These are phyloP conservation scores for Krasilnikovozyma curviuscula DNA, from an alignment of 768 basidiomycete species.

Conservation along the genomic window DNA sequence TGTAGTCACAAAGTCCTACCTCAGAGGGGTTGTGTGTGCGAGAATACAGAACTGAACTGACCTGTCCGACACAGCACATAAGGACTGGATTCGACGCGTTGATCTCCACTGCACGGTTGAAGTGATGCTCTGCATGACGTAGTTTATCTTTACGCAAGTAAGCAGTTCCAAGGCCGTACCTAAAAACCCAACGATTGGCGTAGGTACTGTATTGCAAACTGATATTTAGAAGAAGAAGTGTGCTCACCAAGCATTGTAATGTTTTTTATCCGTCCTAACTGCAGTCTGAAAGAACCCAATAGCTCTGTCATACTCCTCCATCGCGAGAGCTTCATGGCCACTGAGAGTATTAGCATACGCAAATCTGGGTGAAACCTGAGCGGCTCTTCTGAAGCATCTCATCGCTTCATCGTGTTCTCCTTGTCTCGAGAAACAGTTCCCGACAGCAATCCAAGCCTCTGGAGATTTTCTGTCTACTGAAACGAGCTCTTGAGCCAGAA, in stretches of 20 bases:
- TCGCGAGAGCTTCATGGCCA: conserved; percentile 78
- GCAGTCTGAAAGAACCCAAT: conserved; percentile 81
- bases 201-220: not conserved
- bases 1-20: conserved; percentile 23
- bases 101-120: conserved; percentile 73
- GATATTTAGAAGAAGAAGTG: not conserved
- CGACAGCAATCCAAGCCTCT: conserved; percentile 88
- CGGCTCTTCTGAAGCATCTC: conserved; percentile 81
- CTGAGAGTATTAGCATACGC: conserved; percentile 93
- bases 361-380: conserved; percentile 68
- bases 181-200: conserved; percentile 21
- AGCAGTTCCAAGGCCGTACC: conserved; percentile 97
- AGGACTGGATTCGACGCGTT: conserved; percentile 91
- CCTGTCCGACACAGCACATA: conserved; percentile 87
- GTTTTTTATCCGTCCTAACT: conserved; percentile 70
- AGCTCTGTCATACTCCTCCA: conserved; percentile 85
- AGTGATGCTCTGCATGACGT: conserved; percentile 88
- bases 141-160: conserved; percentile 88
- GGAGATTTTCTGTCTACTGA: conserved; percentile 62
- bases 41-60: conserved; percentile 31
- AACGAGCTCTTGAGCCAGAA: conserved; percentile 79
- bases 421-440: conserved; percentile 85
- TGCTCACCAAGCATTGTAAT: conserved; percentile 86
- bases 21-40: not conserved
- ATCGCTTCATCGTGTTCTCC: conserved; percentile 85